Evolutionary conservation across 176 grass and related monocot genomes (phyloP).

Genomic region (Avena atlantica): DNA sequence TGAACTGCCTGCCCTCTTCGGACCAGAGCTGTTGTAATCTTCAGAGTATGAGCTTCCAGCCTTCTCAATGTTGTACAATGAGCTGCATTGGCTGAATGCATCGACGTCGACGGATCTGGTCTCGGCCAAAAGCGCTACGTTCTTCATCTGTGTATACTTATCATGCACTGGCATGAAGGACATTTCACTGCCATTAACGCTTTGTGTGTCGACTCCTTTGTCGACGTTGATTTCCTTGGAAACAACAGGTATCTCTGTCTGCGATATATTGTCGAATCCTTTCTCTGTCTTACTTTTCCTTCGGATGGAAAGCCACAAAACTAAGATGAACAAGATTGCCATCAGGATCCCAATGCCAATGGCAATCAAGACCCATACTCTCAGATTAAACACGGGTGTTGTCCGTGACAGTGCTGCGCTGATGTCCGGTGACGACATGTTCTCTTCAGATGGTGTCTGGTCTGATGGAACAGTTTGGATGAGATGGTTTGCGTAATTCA

Average conservation of each 20-base stretch:
- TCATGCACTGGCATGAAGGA: constrained; percentile 60
- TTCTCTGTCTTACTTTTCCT: constrained; percentile 62
- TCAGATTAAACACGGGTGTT: constrained; percentile 72
- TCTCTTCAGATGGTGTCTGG: constrained; percentile 35
- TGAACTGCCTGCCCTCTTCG: constrained; percentile 61
- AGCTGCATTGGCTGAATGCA: constrained; percentile 83
- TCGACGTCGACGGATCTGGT: constrained; percentile 75
- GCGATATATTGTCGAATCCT: constrained; percentile 32
- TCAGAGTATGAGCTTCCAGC: constrained; percentile 83
- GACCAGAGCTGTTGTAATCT: constrained; percentile 67
- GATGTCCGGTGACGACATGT: constrained; percentile 65
- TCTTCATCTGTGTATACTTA: constrained; percentile 60
- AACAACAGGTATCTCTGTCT: constrained; percentile 74
- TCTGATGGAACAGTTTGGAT: neutral
- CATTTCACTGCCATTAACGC: constrained; percentile 34
- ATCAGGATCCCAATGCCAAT: constrained; percentile 74
- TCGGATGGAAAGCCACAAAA: constrained; percentile 65
- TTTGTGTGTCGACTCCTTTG: constrained; percentile 62
- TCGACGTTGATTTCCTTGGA: constrained; percentile 91
- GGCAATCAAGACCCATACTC: constrained; percentile 86
- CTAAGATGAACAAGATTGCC: constrained; percentile 58
- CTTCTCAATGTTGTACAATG: constrained; percentile 70
- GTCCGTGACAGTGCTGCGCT: constrained; percentile 65
- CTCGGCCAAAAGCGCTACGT: constrained; percentile 39
- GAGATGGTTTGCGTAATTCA: constrained; percentile 17